Conservation (phyloP, 1,139 yeast genomes). For the Suhomyces kunorum region DNA sequence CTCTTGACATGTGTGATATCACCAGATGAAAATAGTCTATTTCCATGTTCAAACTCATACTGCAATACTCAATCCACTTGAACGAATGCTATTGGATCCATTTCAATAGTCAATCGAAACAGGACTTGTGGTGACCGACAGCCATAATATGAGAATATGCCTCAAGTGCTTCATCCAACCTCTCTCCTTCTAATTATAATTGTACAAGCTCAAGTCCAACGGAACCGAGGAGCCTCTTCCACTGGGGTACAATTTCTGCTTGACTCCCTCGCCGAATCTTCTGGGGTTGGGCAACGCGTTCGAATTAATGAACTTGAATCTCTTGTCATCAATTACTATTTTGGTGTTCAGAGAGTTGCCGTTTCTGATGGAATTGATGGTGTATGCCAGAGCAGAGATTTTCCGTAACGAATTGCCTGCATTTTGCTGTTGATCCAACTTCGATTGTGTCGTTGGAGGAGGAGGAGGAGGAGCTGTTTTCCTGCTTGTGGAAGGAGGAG, state of each 20-base stretch:
- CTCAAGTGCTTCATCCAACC: too few species aligned
- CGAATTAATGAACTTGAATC: slow-evolving; percentile 72
- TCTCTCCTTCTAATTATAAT: background rate
- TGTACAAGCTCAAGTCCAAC: slow-evolving; percentile 49
- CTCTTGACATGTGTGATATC: too few species aligned
- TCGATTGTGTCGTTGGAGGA: slow-evolving; percentile 37
- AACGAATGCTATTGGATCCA: too few species aligned
- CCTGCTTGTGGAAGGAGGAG: slow-evolving; percentile 12
- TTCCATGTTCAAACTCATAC: too few species aligned
- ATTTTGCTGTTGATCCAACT: slow-evolving; percentile 46
- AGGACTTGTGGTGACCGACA: too few species aligned
- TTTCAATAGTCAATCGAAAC: too few species aligned
- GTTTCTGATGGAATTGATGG: slow-evolving; percentile 38
- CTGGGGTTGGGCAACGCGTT: slow-evolving; percentile 82
- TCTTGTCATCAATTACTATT: slow-evolving; percentile 64
- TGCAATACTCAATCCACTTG: too few species aligned
- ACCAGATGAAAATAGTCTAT: too few species aligned
- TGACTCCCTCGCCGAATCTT: slow-evolving; percentile 56
- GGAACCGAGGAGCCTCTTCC: slow-evolving; percentile 97
- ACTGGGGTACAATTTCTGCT: slow-evolving; percentile 82
- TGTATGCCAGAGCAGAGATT: slow-evolving; percentile 59
- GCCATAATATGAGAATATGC: too few species aligned
- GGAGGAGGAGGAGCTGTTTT: slow-evolving; percentile 15
- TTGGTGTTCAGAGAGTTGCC: slow-evolving; percentile 22
- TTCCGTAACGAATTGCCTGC: slow-evolving; percentile 54